Percentiles rank a stretch among this genome's conserved stretches.
These are phyloP conservation scores for Debaryomyces subglobosus DNA, from an alignment of 1,139 yeast genomes.

Conservation along the genomic window DNA sequence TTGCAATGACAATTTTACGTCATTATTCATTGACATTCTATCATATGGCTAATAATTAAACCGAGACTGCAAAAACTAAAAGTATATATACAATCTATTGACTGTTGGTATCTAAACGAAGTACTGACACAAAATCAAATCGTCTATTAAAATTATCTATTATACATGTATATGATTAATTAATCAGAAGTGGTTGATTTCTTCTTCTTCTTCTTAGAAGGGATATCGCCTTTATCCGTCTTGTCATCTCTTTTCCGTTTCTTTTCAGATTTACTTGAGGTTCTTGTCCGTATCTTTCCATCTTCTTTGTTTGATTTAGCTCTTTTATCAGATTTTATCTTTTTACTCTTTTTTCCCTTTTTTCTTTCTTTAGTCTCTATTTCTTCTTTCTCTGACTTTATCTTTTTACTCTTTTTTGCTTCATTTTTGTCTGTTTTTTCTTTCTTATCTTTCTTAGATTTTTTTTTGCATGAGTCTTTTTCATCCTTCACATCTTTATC, in stretches of 20 bases:
- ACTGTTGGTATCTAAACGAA: not conserved
- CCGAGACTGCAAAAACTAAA: not conserved
- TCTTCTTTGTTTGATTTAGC: conserved; percentile 17
- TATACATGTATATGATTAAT: not conserved
- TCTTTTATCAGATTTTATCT: conserved; percentile 11
- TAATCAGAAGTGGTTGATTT: not conserved
- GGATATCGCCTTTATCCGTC: conserved; percentile 5
- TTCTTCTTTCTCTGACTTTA: conserved; percentile 15
- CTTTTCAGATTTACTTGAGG: conserved; percentile 13
- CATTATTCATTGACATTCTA: conserved; percentile 2
- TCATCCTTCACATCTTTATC: conserved; percentile 20
- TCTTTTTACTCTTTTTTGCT: conserved; percentile 18
- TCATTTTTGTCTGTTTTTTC: conserved; percentile 16
- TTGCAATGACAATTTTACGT: not conserved
- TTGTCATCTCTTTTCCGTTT: conserved; percentile 14
- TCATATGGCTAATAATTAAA: not conserved
- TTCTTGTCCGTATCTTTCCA: conserved; percentile 13
- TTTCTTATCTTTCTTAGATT: conserved; percentile 20
- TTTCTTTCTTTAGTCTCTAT: conserved; percentile 15
- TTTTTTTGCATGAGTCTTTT: conserved; percentile 19
- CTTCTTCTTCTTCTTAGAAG: not conserved
- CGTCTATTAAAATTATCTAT: conserved; percentile 2
- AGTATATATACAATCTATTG: not conserved
- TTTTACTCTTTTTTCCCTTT: conserved; percentile 19
- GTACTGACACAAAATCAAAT: not conserved